These are phyloP conservation scores for Suillus cothurnatus DNA, from an alignment of 768 basidiomycete genomes.

Conservation along the genomic window DNA sequence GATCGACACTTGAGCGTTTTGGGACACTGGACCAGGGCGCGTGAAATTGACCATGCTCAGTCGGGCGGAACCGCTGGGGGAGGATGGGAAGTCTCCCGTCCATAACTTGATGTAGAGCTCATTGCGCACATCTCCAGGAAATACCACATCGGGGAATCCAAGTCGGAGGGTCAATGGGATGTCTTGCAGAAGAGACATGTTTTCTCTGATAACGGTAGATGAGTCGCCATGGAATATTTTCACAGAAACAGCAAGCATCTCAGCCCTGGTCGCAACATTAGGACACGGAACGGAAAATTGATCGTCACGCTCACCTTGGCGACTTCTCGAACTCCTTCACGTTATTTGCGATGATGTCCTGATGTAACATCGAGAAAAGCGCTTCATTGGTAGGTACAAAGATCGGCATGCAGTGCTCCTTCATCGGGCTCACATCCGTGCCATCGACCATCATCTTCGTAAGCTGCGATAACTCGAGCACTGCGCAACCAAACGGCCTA, in stretches of 20 bases:
- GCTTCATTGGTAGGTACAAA: constrained; percentile 82
- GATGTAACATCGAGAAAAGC: constrained; percentile 91
- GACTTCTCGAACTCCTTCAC: constrained; percentile 83
- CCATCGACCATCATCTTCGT: constrained; percentile 67
- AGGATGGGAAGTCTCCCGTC: constrained; percentile 82
- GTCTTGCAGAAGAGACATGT: constrained; percentile 80
- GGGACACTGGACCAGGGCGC: constrained; percentile 52
- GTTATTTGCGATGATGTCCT: constrained; percentile 86
- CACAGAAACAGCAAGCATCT: constrained; percentile 80
- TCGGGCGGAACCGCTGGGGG: constrained; percentile 55
- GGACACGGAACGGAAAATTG: background rate
- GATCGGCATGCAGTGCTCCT: constrained; percentile 88
- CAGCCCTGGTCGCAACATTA: constrained; percentile 58
- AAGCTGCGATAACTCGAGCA: constrained; percentile 81
- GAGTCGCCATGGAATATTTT: constrained; percentile 88
- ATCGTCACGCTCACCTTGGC: constrained; percentile 54
- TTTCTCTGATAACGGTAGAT: constrained; percentile 74
- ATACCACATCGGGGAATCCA: constrained; percentile 95
- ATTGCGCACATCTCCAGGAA: constrained; percentile 89
- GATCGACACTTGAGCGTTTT: constrained; percentile 83
- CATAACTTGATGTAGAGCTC: constrained; percentile 96
- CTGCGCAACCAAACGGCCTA: constrained; percentile 94
- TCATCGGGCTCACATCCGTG: constrained; percentile 59
- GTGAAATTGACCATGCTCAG: constrained; percentile 59
- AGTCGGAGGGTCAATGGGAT: constrained; percentile 82